These are phyloP conservation scores for Ogataea chonburiensis DNA, from an alignment of 805 yeast species.

Conservation along the genomic window DNA sequence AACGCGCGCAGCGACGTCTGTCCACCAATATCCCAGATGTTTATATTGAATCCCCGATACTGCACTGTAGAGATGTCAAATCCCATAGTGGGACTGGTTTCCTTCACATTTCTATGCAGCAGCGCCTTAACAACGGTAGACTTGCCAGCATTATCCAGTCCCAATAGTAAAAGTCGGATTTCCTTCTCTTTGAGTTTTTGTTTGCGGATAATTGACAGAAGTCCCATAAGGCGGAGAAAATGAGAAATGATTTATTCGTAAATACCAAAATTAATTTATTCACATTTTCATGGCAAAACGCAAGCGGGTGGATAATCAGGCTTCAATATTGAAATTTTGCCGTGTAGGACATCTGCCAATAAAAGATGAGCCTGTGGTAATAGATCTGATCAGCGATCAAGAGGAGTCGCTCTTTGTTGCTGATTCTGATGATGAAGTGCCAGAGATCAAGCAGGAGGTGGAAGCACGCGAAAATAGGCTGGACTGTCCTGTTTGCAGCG, in stretches of 20 bases:
- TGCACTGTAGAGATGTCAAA: conserved; percentile 69
- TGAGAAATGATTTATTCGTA: background rate
- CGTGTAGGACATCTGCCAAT: conserved; percentile 5
- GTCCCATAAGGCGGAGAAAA: conserved; percentile 59
- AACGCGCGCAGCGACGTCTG: conserved; percentile 78
- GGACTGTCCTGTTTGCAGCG: conserved; percentile 53
- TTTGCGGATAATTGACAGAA: conserved; percentile 73
- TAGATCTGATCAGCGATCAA: conserved; percentile 14
- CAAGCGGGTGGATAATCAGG: conserved; percentile 12
- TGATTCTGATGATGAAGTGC: conserved; percentile 11
- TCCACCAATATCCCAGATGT: conserved; percentile 87
- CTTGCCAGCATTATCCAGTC: conserved; percentile 90
- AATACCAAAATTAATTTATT: conserved; percentile 1
- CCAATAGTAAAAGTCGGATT: conserved; percentile 70
- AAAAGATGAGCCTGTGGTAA: conserved; percentile 13
- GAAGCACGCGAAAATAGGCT: conserved; percentile 10
- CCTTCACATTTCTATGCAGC: conserved; percentile 46
- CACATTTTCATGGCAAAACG: conserved; percentile 8
- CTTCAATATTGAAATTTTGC: conserved; percentile 24
- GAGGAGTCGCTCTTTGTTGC: conserved; percentile 6
- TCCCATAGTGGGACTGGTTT: conserved; percentile 88
- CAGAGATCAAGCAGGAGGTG: conserved; percentile 6
- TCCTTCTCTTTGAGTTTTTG: conserved; percentile 81
- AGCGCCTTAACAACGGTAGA: conserved; percentile 73
- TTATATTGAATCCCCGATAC: conserved; percentile 44